phyloP scores from a whole-genome alignment of 805 yeast species.

The Myxozyma monticola region DNA sequence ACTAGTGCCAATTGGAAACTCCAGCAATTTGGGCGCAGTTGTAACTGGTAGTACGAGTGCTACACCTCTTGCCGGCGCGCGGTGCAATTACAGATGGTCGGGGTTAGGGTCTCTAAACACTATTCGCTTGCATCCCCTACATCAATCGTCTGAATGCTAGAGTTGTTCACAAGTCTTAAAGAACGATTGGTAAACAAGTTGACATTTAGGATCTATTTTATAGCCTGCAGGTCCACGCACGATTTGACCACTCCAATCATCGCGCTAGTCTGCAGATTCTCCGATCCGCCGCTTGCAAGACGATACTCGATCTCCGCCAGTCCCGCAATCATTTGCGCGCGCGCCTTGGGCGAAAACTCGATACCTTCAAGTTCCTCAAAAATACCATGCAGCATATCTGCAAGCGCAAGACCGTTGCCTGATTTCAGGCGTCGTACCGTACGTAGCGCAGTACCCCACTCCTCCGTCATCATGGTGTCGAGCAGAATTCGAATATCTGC shows the following conservation, averaged over 20 bases:
- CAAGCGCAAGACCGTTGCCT: constrained; percentile 81
- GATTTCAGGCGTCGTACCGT: constrained; percentile 67
- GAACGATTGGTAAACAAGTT: no score
- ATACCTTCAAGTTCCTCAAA: constrained; percentile 67
- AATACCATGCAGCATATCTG: constrained; percentile 78
- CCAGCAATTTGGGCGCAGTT: no score
- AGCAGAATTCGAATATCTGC: constrained; percentile 73
- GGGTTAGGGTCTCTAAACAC: no score
- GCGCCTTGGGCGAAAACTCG: constrained; percentile 61
- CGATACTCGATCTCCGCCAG: constrained; percentile 89
- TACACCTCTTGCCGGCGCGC: no score
- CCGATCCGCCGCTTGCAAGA: constrained; percentile 88
- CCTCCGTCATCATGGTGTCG: constrained; percentile 77
- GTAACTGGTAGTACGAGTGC: no score
- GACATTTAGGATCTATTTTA: background rate
- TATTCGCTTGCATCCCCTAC: no score
- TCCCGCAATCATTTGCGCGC: constrained; percentile 65
- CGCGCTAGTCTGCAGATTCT: constrained; percentile 85
- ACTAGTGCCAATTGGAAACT: no score
- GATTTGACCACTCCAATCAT: constrained; percentile 80
- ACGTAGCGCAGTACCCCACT: constrained; percentile 75
- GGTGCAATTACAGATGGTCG: no score
- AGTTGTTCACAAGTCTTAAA: no score
- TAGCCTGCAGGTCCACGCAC: constrained; percentile 44
- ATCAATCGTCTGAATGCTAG: no score